Evolutionary conservation across 2,329 filamentous ascomycete species (phyloP), one percentile per base, ranked within the genome.

Genomic region (Diaporthe batatas): DNA sequence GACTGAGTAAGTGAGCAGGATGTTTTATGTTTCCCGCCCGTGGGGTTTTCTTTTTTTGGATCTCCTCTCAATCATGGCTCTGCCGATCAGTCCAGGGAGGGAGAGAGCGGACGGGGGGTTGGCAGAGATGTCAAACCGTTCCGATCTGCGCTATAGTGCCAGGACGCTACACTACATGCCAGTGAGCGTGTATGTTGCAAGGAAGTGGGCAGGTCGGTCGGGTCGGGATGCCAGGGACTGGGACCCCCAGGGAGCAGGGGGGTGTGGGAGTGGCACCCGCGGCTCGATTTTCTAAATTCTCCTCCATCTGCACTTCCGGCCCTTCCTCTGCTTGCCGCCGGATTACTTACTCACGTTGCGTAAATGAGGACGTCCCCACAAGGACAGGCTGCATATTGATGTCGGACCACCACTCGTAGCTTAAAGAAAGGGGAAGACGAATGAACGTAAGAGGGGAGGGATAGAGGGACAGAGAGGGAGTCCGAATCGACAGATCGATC

Each of bases 281-380:
- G 57, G 58, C 34, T 54, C 65, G 49, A 49, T 5, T 39, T 39
- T 55, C 49, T 44, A 51, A 53, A 29, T n/a, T 10, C 36, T 18
- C 18, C 16, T 64, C 25, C 42, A n/a, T 12, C 29, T 25, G 29
- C 62, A 32, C 7, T 53, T 25, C 70, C 42, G 29, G 39, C 42
- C 23, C 53, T 42, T 68, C 53, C 47, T 59, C 47, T 51, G n/a
- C 29, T 32, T 58, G 54, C 5, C 21, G 54, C 58, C 57, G 10
- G 42, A n/a, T 44, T 29, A 29, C 29, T 29, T 29, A 47, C 16
- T 42, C 23, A 67, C 18, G 8, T 32, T 11, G 47, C 29, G 14
- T 53, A 67, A 67, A 67, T 39, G 62, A 67, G 18, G 62, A 51
- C 32, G 47, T 34, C 47, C 14, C 62, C 62, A 67, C 47, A n/a